These are phyloP conservation scores for Aspergillus heteromorphus DNA, from an alignment of 495 filamentous ascomycete species.

Conservation along the genomic window DNA sequence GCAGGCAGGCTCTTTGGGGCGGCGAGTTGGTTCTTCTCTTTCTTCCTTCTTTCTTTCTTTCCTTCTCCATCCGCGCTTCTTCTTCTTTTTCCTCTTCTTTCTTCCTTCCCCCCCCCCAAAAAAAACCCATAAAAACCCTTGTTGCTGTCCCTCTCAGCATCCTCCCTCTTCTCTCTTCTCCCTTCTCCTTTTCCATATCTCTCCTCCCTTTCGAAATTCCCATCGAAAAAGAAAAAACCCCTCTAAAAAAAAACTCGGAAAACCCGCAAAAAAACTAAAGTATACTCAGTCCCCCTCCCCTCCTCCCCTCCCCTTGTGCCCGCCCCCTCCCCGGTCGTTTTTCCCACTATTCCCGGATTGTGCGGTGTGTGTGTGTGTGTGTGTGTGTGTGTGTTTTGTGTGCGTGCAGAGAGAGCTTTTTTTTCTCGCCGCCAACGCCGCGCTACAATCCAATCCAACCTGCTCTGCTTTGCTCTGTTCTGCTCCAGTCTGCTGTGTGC, in stretches of 20 bases:
- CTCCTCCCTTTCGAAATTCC: constrained; percentile 36
- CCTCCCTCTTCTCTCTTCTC: constrained; percentile 29
- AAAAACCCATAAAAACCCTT: constrained; percentile 13
- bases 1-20: constrained; percentile 4
- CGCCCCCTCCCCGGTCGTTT: constrained; percentile 20
- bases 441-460: too few relatives aligned
- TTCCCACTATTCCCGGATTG: constrained; percentile 31
- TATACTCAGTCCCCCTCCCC: constrained; percentile 14
- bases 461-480: too few relatives aligned
- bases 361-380: constrained; percentile 30
- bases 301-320: neutral
- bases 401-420: constrained; percentile 24
- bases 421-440: constrained; percentile 26
- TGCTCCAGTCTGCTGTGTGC: too few relatives aligned
- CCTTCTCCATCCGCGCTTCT: constrained; percentile 40
- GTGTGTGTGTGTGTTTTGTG: neutral
- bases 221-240: constrained; percentile 45
- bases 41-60: constrained; percentile 21
- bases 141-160: constrained; percentile 25
- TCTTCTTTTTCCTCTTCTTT: constrained; percentile 24
- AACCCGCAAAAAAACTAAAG: constrained; percentile 38
- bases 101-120: constrained; percentile 21
- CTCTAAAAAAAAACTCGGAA: constrained; percentile 30
- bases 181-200: constrained; percentile 31
- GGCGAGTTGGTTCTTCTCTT: constrained; percentile 3